Evolutionary conservation across 2,329 filamentous ascomycete species (phyloP).

Genomic region (Daldinia eschscholtzii): DNA sequence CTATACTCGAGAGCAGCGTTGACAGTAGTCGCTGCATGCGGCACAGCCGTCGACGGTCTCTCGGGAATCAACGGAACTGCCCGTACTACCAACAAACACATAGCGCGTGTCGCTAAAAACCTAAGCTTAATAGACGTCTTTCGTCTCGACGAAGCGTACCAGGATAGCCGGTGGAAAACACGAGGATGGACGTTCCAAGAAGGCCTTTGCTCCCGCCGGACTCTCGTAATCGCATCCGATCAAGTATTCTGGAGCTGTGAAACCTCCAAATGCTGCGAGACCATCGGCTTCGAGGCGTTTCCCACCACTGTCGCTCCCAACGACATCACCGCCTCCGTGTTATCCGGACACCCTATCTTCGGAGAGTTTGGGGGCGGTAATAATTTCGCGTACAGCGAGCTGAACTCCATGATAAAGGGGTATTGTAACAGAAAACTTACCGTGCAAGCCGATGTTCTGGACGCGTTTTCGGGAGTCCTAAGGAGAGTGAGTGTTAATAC

Average conservation of each 20-base stretch:
- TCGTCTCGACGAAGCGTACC: constrained; percentile 32
- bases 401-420: constrained; percentile 30
- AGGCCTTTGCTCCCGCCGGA: constrained; percentile 39
- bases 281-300: constrained; percentile 41
- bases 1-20: constrained; percentile 45
- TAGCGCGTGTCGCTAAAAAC: constrained; percentile 35
- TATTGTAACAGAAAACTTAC: constrained; percentile 34
- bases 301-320: constrained; percentile 35
- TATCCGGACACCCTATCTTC: constrained; percentile 38
- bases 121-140: constrained; percentile 37
- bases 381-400: constrained; percentile 37
- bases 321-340: constrained; percentile 30
- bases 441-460: constrained; percentile 32
- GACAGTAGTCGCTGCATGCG: constrained; percentile 46
- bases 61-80: constrained; percentile 32
- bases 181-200: constrained; percentile 44
- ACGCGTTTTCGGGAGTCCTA: constrained; percentile 39
- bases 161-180: constrained; percentile 36
- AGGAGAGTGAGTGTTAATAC: constrained; percentile 26
- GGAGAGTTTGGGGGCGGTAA: constrained; percentile 38
- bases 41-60: constrained; percentile 34
- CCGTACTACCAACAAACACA: constrained; percentile 21
- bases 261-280: constrained; percentile 37
- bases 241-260: constrained; percentile 44
- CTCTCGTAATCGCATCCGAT: constrained; percentile 28